phyloP scores from a whole-genome alignment of 306 rosid species.

The Pachyrhizus erosus region DNA sequence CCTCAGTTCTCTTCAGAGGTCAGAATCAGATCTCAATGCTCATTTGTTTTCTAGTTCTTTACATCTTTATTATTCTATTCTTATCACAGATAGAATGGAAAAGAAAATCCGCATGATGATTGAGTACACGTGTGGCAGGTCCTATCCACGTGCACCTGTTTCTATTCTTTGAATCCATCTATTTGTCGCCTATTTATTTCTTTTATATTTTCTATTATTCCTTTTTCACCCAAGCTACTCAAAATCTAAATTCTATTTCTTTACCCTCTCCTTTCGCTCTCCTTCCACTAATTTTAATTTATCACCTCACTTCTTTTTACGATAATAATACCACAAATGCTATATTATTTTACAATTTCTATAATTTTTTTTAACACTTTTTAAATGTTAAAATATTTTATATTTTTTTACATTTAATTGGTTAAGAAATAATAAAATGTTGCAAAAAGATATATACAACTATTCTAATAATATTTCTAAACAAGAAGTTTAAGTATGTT shows the following conservation, averaged over 20 bases:
- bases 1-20: conserved; percentile 26
- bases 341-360: too few species aligned
- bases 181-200: neutral
- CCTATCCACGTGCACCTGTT: conserved; percentile 80
- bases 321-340: too few species aligned
- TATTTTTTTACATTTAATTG: too few species aligned
- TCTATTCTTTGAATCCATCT: conserved; percentile 59
- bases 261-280: neutral
- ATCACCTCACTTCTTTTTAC: too few species aligned
- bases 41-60: conserved; percentile 50
- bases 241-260: neutral
- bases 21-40: conserved; percentile 33
- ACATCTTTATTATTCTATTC: conserved; percentile 49
- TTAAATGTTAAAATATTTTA: too few species aligned
- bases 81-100: neutral
- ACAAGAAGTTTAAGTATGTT: too few species aligned
- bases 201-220: neutral
- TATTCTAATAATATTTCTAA: too few species aligned
- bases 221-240: too few species aligned
- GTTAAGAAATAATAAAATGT: too few species aligned
- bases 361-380: too few species aligned
- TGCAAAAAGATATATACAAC: too few species aligned
- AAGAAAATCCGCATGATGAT: conserved; percentile 47
- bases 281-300: too few species aligned
- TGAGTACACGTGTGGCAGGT: conserved; percentile 86